These are phyloP conservation scores for Coprinellus micaceus DNA, from an alignment of 768 basidiomycete genomes.

Conservation along the genomic window DNA sequence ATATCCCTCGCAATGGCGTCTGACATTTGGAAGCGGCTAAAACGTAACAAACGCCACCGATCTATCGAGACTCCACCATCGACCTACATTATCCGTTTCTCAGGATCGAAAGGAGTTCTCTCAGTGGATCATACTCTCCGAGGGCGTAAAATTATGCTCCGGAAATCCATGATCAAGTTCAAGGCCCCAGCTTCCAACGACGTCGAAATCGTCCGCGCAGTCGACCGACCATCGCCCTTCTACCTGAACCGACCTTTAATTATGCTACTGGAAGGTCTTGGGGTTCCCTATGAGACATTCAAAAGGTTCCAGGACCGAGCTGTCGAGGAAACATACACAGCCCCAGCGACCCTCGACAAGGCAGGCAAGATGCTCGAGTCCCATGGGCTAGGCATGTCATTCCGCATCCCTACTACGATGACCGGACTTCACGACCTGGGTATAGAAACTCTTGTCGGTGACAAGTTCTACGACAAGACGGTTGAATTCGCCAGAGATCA, in stretches of 20 bases:
- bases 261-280: constrained; percentile 60
- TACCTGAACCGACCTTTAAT: constrained; percentile 63
- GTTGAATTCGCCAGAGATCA: constrained; percentile 56
- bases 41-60: constrained; percentile 32
- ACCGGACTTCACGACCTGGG: constrained; percentile 46
- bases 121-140: constrained; percentile 51
- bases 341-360: constrained; percentile 37
- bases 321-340: constrained; percentile 41
- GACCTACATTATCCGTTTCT: constrained; percentile 57
- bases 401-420: constrained; percentile 51
- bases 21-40: constrained; percentile 42
- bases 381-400: constrained; percentile 57
- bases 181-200: constrained; percentile 39
- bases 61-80: constrained; percentile 35
- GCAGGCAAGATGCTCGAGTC: constrained; percentile 50
- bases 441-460: constrained; percentile 30
- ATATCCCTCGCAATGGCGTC: constrained; percentile 52
- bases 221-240: constrained; percentile 55
- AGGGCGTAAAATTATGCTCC: no score
- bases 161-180: constrained; percentile 37
- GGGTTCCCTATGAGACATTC: constrained; percentile 53
- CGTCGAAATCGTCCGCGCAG: constrained; percentile 64
- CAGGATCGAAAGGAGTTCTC: constrained; percentile 61
- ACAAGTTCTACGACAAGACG: constrained; percentile 49
- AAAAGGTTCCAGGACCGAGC: constrained; percentile 49